phyloP scores from a whole-genome alignment of 2,329 filamentous ascomycete genomes.

The Didymella arachidicola region DNA sequence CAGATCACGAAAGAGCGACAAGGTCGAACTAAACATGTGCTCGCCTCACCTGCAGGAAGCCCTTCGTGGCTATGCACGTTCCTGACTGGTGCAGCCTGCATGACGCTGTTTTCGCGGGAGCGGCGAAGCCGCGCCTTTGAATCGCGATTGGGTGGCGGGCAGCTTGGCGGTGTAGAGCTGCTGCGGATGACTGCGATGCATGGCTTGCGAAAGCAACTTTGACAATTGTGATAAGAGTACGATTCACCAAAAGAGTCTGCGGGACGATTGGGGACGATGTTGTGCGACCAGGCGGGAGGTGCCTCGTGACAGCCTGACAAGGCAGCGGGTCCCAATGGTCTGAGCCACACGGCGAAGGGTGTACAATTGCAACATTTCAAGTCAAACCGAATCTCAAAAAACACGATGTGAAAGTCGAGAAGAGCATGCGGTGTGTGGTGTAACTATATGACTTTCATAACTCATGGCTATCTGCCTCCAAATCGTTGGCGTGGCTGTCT shows the following conservation, averaged over 20 bases:
- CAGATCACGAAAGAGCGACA: conserved; percentile 11
- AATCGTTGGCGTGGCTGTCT: conserved; percentile 14
- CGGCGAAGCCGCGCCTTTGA: conserved; percentile 16
- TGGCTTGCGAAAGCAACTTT: not conserved
- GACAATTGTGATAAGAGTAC: not conserved
- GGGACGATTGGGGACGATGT: conserved; percentile 1
- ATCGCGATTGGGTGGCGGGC: conserved; percentile 17
- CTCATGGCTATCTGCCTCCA: conserved; percentile 14
- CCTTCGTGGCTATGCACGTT: conserved; percentile 17
- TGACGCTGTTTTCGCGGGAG: conserved; percentile 8
- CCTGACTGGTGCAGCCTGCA: conserved; percentile 19
- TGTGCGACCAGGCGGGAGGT: conserved; percentile 1
- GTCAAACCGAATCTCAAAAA: not conserved
- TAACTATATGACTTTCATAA: conserved; percentile 11
- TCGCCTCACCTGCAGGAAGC: conserved; percentile 17
- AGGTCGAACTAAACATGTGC: conserved; percentile 18
- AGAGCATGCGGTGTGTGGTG: not conserved
- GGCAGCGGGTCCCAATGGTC: not conserved
- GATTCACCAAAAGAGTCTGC: not conserved
- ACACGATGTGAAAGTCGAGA: not conserved
- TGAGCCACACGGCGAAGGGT: not conserved
- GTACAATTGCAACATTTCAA: conserved; percentile 2
- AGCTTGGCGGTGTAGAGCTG: conserved; percentile 19
- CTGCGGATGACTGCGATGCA: conserved; percentile 9
- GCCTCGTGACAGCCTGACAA: conserved; percentile 11